Evolutionary conservation across 2,329 filamentous ascomycete genomes (phyloP), one percentile per base, ranked within the genome.

Genomic region (Apiospora saccharicola): DNA sequence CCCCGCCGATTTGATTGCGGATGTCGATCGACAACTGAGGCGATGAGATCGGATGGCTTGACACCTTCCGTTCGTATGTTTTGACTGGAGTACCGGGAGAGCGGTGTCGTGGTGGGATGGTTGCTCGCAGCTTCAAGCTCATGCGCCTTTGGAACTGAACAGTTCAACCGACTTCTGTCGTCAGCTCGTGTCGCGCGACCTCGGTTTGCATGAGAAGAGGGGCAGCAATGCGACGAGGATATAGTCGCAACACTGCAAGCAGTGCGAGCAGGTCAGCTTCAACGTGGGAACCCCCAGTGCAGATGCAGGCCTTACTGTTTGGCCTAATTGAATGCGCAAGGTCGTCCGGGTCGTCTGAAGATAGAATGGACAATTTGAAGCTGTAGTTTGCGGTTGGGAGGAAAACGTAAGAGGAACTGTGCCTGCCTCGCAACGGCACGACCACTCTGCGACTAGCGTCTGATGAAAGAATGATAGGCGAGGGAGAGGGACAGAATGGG

Each of bases 391-490:
- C 57, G 30, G 22, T 41, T 41, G 57, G 57, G 4, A 41, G 57
- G 41, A 41, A 22, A 41, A 41, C 5, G 57, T 19, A 14, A 34
- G 30, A 64, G 22, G n/a, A 53, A 57, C 12, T 34, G 51, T n/a
- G 57, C 57, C 57, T 64, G 57, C 22, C 57, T 41, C 22, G 57
- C 57, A 37, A 37, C 26, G 24, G 16, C 34, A 16, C 49, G 49
- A 22, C 34, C 57, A 64, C 30, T n/a, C 34, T 41, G 57, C 57
- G 34, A 64, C 57, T 64, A 64, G 57, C 57, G 57, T 34, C 57
- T 41, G 16, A n/a, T 64, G 57, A 34, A 64, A 64, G 57, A 64
- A 64, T 64, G 57, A 64, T n/a, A 30, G 53, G 7, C 53, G 53
- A 61, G 53, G 16, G 53, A n/a, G 30, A 37, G 30, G 16, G 53